Base-by-base conservation (phyloP, 306 rosid species). In the Notholithocarpus densiflorus region DNA sequence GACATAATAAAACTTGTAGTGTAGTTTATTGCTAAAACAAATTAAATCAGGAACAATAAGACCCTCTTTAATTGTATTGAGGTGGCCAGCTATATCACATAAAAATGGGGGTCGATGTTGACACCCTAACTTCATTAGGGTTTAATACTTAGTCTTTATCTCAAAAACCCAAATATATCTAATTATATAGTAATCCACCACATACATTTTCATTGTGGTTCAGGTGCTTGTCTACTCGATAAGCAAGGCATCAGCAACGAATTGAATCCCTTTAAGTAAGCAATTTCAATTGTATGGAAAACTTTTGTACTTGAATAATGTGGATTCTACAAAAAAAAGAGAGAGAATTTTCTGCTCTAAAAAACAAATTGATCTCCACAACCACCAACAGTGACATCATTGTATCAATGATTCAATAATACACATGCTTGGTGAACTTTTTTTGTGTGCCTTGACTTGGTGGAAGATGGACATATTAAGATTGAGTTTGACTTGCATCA, bases 111-210 rank as follows among this genome's bases (percentile, higher is more conserved):
- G 19, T 12, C 40, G 86, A 78, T 73, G 62, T 32, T 45, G 86
- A 82, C 86, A 82, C 19, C 72, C 62, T 48, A 82, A 56, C 79
- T 79, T 66, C 59, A 56, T 77, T 56, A 68, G 17, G 53, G 17
- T 11, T 48, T 45, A 45, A 43, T 43, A 43, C 51, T 40, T 7
- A 10, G 12, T 43, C 10, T 10, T 45, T 10, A 45, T 45, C 52
- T 45, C 52, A 68, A 18, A 40, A 5, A 23, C 26, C 43, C 48
- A 52, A 12, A 9, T 12, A 45, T 52, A 27, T 66, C 65, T 34
- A 34, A 40, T 8, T 8, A 8, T 40, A 0, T 37, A 19, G 31
- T 74, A 27, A 5, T 76, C 59, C 78, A 71, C 54, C 78, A 76
- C 0, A 72, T 23, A 26, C 60, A 61, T 13, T 69, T 23, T 57